Evolutionary conservation across 169 alveolate species (phyloP).

Genomic region (Cyclospora cayetanensis): DNA sequence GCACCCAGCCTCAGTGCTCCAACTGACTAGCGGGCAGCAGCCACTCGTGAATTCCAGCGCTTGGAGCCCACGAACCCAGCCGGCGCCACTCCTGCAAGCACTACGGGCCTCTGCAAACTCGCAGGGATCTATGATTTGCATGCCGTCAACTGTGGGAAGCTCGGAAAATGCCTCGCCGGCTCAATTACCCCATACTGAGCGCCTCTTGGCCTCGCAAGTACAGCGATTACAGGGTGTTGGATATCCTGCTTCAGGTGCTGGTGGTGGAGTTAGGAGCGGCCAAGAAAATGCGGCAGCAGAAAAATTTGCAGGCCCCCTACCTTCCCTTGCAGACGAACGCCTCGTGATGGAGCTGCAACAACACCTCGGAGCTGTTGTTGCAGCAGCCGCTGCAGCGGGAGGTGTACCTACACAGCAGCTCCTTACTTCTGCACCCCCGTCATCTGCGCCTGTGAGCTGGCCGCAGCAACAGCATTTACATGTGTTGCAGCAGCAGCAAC

Average conservation of each 20-base stretch:
- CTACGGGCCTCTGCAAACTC: conserved; percentile 47
- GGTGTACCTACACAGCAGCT: conserved; percentile 8
- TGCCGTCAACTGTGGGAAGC: conserved; percentile 46
- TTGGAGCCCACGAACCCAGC: conserved; percentile 41
- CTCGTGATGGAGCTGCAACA: conserved; percentile 53
- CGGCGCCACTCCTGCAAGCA: conserved; percentile 45
- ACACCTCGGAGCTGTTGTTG: conserved; percentile 20
- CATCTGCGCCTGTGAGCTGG: background rate
- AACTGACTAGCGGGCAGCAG: conserved; percentile 38
- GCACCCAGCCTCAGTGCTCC: conserved; percentile 43
- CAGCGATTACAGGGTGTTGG: conserved; percentile 8
- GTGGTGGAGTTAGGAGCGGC: background rate
- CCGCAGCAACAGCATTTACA: conserved; percentile 11
- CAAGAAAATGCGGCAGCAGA: background rate
- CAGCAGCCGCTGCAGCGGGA: conserved; percentile 45
- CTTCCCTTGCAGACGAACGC: conserved; percentile 37
- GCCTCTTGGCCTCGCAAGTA: background rate
- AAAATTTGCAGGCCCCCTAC: background rate
- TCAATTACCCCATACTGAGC: background rate
- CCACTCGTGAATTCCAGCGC: background rate
- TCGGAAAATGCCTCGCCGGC: background rate
- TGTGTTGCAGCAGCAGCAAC: conserved; percentile 1
- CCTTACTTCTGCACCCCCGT: background rate
- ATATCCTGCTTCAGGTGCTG: background rate
- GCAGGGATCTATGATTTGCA: conserved; percentile 43